A percentile compares a stretch with the other conserved stretches of the same genome.
Evolutionary conservation across 2,329 filamentous ascomycete species (phyloP).

Genomic region (Fusarium drepaniforme): DNA sequence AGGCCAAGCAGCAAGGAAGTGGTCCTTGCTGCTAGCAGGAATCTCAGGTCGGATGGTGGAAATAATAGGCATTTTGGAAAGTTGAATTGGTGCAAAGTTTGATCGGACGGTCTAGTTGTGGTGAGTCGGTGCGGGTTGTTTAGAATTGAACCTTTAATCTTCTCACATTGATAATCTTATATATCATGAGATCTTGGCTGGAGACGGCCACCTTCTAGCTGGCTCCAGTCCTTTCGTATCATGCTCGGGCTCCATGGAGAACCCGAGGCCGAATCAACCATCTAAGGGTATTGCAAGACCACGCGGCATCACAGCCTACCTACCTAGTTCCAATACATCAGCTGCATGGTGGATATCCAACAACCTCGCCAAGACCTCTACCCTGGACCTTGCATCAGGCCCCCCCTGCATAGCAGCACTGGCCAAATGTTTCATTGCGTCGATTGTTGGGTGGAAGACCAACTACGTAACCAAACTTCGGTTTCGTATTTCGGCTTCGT

Average conservation of each 20-base stretch:
- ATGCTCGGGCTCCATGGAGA: neutral
- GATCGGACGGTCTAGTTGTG: neutral
- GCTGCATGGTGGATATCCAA: neutral
- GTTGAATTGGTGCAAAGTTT: neutral
- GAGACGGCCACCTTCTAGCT: neutral
- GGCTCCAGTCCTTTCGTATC: neutral
- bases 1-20: constrained; percentile 22
- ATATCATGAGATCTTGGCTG: neutral
- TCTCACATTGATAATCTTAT: neutral
- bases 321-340: neutral
- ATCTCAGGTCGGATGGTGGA: constrained; percentile 12
- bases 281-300: neutral
- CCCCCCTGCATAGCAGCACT: neutral
- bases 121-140: neutral
- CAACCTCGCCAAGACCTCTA: neutral
- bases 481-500: neutral
- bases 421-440: neutral
- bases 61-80: constrained; percentile 20
- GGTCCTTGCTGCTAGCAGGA: constrained; percentile 10
- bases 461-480: neutral
- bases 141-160: neutral
- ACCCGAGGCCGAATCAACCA: neutral
- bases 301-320: neutral
- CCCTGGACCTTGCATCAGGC: neutral
- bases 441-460: neutral